A percentile compares a stretch with the other conserved stretches of the same genome.
These are phyloP conservation scores for Phytophthora vignae DNA, from an alignment of 352 stramenopile species.

Conservation along the genomic window DNA sequence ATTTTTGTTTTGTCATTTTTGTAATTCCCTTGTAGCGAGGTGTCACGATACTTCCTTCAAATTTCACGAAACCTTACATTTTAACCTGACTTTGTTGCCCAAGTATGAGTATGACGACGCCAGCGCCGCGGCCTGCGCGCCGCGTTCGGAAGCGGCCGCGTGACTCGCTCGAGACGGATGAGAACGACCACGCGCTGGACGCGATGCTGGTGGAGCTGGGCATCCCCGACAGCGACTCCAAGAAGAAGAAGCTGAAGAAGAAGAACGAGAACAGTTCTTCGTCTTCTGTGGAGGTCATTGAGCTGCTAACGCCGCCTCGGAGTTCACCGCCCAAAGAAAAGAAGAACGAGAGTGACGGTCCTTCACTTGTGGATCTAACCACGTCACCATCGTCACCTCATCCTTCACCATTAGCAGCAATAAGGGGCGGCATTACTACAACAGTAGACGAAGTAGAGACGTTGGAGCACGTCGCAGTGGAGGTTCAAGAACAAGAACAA, in stretches of 20 bases:
- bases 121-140: neutral
- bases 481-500: neutral
- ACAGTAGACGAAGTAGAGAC: neutral
- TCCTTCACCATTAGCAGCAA: neutral
- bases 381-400: slow-evolving; percentile 28
- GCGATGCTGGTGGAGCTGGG: slow-evolving; percentile 45
- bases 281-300: slow-evolving; percentile 42
- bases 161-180: slow-evolving; percentile 30
- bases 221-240: slow-evolving; percentile 26
- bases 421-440: slow-evolving; percentile 18
- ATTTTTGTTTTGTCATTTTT: no score
- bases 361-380: slow-evolving; percentile 55
- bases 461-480: neutral
- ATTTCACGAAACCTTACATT: no score
- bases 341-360: slow-evolving; percentile 21
- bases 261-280: neutral
- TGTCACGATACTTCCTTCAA: no score
- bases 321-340: slow-evolving; percentile 17
- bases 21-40: no score
- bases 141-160: slow-evolving; percentile 14
- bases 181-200: slow-evolving; percentile 40
- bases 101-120: neutral
- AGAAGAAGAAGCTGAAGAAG: slow-evolving; percentile 24
- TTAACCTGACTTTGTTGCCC: no score
- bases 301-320: slow-evolving; percentile 52